Evolutionary conservation across 1,139 yeast species (phyloP).

Genomic region (Pichia sp.): DNA sequence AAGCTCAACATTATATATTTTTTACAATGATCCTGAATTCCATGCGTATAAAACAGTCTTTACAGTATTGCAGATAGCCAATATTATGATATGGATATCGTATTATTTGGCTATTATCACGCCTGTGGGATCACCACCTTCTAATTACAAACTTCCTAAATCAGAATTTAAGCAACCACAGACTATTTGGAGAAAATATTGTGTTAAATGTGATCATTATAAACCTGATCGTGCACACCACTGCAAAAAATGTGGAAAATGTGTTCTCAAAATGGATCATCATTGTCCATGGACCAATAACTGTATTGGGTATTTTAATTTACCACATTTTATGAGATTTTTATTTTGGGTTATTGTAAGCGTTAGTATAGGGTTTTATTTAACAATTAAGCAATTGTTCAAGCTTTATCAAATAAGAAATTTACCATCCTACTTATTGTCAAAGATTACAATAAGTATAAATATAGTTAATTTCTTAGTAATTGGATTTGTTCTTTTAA

Average conservation of each 20-base stretch:
- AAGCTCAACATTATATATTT: slow-evolving; percentile 55
- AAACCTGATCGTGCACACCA: slow-evolving; percentile 82
- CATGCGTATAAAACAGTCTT: slow-evolving; percentile 29
- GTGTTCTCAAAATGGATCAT: slow-evolving; percentile 79
- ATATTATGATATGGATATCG: slow-evolving; percentile 64
- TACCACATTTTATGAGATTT: slow-evolving; percentile 81
- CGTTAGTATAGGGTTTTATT: slow-evolving; percentile 42
- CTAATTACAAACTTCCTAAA: slow-evolving; percentile 32
- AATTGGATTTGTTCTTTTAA: slow-evolving; percentile 49
- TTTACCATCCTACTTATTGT: slow-evolving; percentile 54
- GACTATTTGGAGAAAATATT: slow-evolving; percentile 48
- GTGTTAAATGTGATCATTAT: slow-evolving; percentile 54
- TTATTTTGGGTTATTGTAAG: slow-evolving; percentile 59
- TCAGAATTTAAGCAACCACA: slow-evolving; percentile 23
- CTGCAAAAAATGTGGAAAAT: slow-evolving; percentile 54
- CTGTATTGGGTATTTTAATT: slow-evolving; percentile 73
- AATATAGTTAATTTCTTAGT: slow-evolving; percentile 52
- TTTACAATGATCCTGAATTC: slow-evolving; percentile 35
- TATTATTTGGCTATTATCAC: slow-evolving; percentile 53
- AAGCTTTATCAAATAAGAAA: slow-evolving; percentile 47
- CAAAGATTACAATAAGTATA: slow-evolving; percentile 47
- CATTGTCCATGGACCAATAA: slow-evolving; percentile 84
- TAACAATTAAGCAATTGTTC: slow-evolving; percentile 37
- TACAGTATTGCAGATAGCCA: slow-evolving; percentile 40
- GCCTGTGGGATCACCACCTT: slow-evolving; percentile 56